Conservation (phyloP, 2,329 filamentous ascomycete genomes). For the Diplodia mutila region DNA sequence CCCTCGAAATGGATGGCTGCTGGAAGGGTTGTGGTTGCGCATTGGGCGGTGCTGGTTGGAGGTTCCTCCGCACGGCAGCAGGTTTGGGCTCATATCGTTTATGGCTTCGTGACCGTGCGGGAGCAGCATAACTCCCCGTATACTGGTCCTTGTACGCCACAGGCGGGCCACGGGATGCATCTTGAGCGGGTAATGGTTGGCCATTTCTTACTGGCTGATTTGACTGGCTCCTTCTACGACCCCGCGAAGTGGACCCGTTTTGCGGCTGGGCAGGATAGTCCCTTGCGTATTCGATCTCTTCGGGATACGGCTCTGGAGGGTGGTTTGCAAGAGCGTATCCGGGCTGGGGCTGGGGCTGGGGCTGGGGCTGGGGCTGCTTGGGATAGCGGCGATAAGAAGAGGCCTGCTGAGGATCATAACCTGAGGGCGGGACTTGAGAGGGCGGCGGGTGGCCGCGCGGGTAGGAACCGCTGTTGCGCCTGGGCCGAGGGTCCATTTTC, state of each 20-base stretch:
- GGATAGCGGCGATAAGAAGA: constrained; percentile 18
- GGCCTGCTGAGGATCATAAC: constrained; percentile 35
- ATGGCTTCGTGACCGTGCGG: constrained; percentile 20
- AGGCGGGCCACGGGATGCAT: constrained; percentile 17
- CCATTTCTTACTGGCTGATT: constrained; percentile 11
- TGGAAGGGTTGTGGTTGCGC: background rate
- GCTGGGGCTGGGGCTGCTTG: constrained; percentile 15
- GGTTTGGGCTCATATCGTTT: constrained; percentile 24
- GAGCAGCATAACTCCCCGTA: constrained; percentile 24
- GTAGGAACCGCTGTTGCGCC: constrained; percentile 28
- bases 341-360: constrained; percentile 5
- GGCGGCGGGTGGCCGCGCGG: constrained; percentile 29
- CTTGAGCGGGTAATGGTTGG: constrained; percentile 1
- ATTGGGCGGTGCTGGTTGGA: background rate
- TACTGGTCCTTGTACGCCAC: constrained; percentile 25
- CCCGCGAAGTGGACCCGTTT: constrained; percentile 17
- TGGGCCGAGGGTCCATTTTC: constrained; percentile 17
- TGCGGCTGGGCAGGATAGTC: constrained; percentile 12
- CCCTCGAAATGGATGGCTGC: background rate
- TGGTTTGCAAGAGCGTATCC: background rate
- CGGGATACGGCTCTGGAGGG: background rate
- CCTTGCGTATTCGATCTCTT: constrained; percentile 11
- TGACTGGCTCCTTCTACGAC: constrained; percentile 12
- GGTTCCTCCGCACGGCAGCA: background rate
- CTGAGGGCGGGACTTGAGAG: constrained; percentile 35